Evolutionary conservation across 257 asterid genomes (phyloP).

Genomic region (Solanum rostratum): DNA sequence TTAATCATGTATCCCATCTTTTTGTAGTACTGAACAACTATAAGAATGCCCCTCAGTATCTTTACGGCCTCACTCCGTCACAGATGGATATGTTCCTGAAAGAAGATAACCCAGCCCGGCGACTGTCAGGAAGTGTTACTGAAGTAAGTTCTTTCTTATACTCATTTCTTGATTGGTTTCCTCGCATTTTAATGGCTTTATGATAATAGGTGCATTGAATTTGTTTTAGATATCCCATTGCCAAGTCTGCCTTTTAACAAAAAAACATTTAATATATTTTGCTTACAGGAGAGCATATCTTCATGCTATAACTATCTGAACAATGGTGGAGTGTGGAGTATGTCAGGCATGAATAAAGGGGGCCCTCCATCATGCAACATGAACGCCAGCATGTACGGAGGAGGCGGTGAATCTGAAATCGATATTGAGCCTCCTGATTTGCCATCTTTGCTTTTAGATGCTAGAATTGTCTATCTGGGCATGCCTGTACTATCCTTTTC

Average conservation of each 20-base stretch:
- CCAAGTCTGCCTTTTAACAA: not conserved
- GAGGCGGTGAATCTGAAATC: constrained; percentile 49
- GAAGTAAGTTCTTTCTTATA: constrained; percentile 37
- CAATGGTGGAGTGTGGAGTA: constrained; percentile 70
- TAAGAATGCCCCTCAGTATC: constrained; percentile 65
- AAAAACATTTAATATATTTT: not conserved
- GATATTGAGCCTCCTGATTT: constrained; percentile 75
- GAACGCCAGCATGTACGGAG: constrained; percentile 75
- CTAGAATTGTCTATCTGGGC: constrained; percentile 87
- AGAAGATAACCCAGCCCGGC: constrained; percentile 60
- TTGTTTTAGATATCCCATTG: not conserved
- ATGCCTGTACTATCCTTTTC: constrained; percentile 64
- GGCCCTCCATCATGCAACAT: constrained; percentile 62
- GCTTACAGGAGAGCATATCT: constrained; percentile 63
- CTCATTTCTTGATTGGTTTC: not conserved
- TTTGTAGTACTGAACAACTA: constrained; percentile 72
- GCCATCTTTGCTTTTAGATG: constrained; percentile 86
- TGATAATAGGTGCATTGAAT: not conserved
- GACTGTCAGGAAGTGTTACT: constrained; percentile 61
- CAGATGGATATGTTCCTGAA: constrained; percentile 96
- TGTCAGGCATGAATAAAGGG: constrained; percentile 38
- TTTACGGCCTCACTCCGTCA: constrained; percentile 79
- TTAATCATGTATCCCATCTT: not conserved
- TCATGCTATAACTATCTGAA: constrained; percentile 53
- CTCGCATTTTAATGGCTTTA: not conserved